Conservation (phyloP, 805 yeast genomes). For the Cyberlindnera misumaiensis region DNA sequence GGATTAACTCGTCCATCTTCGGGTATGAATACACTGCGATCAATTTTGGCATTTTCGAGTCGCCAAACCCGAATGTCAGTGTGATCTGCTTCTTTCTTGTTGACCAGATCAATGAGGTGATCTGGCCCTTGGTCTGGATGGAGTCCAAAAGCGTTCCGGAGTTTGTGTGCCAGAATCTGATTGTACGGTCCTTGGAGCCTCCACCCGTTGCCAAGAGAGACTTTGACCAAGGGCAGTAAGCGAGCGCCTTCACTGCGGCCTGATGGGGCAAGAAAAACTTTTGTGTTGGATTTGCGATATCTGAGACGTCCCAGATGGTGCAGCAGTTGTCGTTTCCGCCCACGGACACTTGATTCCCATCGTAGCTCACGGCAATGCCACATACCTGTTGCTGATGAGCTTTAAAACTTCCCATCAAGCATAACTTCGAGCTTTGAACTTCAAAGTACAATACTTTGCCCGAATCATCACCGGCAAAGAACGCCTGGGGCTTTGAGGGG, state of each 20-base stretch:
- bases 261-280: slow-evolving; percentile 52
- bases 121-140: slow-evolving; percentile 58
- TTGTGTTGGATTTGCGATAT: slow-evolving; percentile 34
- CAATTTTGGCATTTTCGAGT: slow-evolving; percentile 41
- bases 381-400: slow-evolving; percentile 56
- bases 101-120: slow-evolving; percentile 80
- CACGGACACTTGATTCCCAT: slow-evolving; percentile 54
- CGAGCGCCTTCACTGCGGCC: slow-evolving; percentile 87
- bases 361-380: slow-evolving; percentile 55
- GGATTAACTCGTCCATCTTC: slow-evolving; percentile 37
- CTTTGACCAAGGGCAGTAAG: slow-evolving; percentile 87
- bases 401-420: slow-evolving; percentile 28
- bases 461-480: slow-evolving; percentile 58
- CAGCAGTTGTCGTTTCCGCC: slow-evolving; percentile 85
- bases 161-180: slow-evolving; percentile 80
- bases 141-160: slow-evolving; percentile 66
- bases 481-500: slow-evolving; percentile 27
- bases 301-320: slow-evolving; percentile 63
- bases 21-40: slow-evolving; percentile 66
- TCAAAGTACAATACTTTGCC: slow-evolving; percentile 49
- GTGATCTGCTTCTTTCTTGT: slow-evolving; percentile 52
- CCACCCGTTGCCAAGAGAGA: slow-evolving; percentile 85
- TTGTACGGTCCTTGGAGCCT: slow-evolving; percentile 74
- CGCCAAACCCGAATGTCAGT: slow-evolving; percentile 80
- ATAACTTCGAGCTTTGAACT: slow-evolving; percentile 11